Base-by-base conservation (phyloP, 495 filamentous ascomycete species). In the Penicillium tannophilum region DNA sequence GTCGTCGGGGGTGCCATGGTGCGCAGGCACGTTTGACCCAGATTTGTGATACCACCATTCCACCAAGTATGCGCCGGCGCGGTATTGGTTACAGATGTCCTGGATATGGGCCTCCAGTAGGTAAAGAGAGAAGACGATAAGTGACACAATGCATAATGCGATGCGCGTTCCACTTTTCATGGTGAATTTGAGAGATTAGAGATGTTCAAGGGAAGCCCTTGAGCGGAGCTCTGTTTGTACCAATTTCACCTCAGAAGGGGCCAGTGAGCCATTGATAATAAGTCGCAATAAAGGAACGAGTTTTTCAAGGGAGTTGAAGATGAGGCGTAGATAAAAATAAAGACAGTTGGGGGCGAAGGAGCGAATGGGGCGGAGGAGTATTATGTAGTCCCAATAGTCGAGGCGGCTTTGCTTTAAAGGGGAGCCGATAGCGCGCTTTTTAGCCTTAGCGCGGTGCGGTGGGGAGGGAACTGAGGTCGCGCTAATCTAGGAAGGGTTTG, bases 81-180 rank as follows among this genome's bases (percentile, higher is more conserved):
- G 68, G 60, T 80, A 79, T 52, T 79, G 79, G 54, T 75, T 70
- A 60, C 65, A 76, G 20, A 79, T 45, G 26, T 81, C 76, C 49
- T 70, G 63, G 8, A 79, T 62, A 52, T 76, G 68, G 14, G 62
- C 55, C 44, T 75, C 72, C 24, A 80, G 39, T 20, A 79, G 58
- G 14, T 72, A 75, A n/a, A 77, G 55, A 1, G 71, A 62, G 42
- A 74, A 63, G 20, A 75, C 26, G 16, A 77, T 51, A 2, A 79
- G 20, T 7, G 72, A n/a, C 0, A 56, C 55, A 11, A 65, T 60
- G 53, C 69, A 74, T 49, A 76, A 41, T 41, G 67, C 59, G 46
- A 82, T 52, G 14, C 79, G 76, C 52, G 68, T 36, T 46, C 68
- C 64, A 33, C 72, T 66, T 68, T 67, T 72, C 78, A 81, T 81